phyloP scores from a whole-genome alignment of 2,329 filamentous ascomycete genomes.

The Diplodia sapinea region DNA sequence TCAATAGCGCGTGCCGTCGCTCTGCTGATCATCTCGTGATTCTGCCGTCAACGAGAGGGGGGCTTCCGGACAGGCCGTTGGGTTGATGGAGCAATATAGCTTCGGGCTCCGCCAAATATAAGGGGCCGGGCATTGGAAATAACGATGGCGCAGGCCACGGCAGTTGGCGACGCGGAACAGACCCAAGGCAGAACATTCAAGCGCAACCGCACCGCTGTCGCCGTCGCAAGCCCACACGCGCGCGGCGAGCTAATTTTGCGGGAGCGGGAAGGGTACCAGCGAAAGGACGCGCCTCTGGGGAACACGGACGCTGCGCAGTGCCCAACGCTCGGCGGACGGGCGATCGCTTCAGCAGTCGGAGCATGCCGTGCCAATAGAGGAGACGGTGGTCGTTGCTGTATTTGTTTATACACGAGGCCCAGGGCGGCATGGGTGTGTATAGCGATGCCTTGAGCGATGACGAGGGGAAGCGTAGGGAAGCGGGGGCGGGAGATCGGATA shows the following conservation, averaged over 20 bases:
- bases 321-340: neutral
- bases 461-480: conserved; percentile 7
- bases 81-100: conserved; percentile 2
- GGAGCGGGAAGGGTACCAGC: conserved; percentile 26
- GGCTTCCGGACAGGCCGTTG: neutral
- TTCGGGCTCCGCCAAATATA: conserved; percentile 12
- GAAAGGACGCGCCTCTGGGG: neutral
- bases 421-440: conserved; percentile 7
- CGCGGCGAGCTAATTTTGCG: conserved; percentile 16
- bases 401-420: conserved; percentile 17
- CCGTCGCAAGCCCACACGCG: too few species aligned
- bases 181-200: neutral
- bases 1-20: conserved; percentile 12
- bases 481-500: conserved; percentile 24
- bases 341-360: neutral
- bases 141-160: neutral
- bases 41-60: neutral
- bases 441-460: conserved; percentile 12
- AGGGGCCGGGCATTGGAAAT: neutral
- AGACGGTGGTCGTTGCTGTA: conserved; percentile 1
- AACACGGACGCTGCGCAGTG: neutral
- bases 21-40: conserved; percentile 25
- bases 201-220: neutral
- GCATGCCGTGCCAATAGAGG: conserved; percentile 2
- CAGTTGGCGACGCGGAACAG: neutral